Evolutionary conservation across 108 stramenopile genomes (phyloP).

Genomic region (Hondaea fermentalgiana): DNA sequence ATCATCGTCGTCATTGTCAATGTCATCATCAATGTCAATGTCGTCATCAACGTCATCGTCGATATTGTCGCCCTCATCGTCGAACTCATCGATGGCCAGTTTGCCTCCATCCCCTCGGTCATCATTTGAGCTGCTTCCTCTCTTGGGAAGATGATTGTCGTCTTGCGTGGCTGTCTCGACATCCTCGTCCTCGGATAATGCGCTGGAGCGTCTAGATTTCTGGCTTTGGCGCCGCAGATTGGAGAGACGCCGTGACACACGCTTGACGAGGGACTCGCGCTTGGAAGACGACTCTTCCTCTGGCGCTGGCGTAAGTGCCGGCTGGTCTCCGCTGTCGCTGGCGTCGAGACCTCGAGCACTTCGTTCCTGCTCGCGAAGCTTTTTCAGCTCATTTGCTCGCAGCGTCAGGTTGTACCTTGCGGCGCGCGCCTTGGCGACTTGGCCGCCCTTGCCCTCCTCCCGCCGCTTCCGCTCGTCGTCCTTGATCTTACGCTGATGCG

Average conservation of each 20-base stretch:
- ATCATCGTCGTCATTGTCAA: not conserved
- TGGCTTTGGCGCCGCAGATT: not conserved
- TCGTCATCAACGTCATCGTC: not conserved
- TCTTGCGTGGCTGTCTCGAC: no score
- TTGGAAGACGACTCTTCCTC: not conserved
- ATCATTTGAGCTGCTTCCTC: no score
- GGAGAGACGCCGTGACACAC: not conserved
- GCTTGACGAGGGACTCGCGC: not conserved
- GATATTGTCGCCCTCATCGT: not conserved
- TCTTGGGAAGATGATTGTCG: no score
- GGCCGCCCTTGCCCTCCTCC: not conserved
- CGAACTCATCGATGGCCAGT: not conserved
- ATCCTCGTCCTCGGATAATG: not conserved
- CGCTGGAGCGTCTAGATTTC: not conserved
- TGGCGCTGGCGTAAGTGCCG: no score
- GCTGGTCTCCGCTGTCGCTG: no score
- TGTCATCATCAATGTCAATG: no score
- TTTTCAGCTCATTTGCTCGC: not conserved
- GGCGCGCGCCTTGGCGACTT: not conserved
- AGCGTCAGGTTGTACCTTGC: slow-evolving; percentile 7
- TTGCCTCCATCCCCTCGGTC: not conserved
- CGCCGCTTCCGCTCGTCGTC: not conserved
- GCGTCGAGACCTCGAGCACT: no score
- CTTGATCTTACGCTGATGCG: not conserved
- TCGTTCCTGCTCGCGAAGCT: not conserved